Percentiles rank a stretch among this genome's conserved stretches.
These are phyloP conservation scores for Hyphodiscus sp. DNA, from an alignment of 2,329 filamentous ascomycete species.

Conservation along the genomic window DNA sequence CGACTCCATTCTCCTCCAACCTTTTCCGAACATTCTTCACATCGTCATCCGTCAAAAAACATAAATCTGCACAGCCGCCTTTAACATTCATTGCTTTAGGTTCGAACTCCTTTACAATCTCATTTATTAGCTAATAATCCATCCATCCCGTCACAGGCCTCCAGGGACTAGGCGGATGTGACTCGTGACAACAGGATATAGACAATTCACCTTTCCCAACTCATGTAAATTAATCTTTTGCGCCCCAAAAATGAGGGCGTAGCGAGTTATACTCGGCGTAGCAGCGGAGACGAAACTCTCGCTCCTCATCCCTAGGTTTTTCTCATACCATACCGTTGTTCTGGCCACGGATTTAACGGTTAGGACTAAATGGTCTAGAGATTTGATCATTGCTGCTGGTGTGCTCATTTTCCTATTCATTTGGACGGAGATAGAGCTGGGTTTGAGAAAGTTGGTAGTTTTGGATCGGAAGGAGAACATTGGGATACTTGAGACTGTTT, in stretches of 20 bases:
- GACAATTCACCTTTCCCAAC: conserved; percentile 34
- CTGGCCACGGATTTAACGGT: conserved; percentile 45
- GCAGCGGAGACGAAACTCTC: conserved; percentile 42
- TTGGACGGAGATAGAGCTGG: not conserved
- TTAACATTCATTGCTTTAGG: conserved; percentile 48
- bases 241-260: conserved; percentile 48
- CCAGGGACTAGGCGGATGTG: not conserved
- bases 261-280: conserved; percentile 34
- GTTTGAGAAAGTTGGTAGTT: not conserved
- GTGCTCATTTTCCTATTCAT: conserved; percentile 2
- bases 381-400: conserved; percentile 19
- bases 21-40: conserved; percentile 40
- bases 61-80: conserved; percentile 53
- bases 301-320: conserved; percentile 49
- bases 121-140: not conserved
- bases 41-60: conserved; percentile 48
- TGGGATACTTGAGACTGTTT: not conserved
- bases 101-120: conserved; percentile 42
- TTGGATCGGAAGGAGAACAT: not conserved
- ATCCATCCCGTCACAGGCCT: not conserved
- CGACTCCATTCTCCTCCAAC: conserved; percentile 38
- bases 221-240: conserved; percentile 59
- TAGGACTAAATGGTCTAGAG: conserved; percentile 53
- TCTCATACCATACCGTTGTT: conserved; percentile 49
- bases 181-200: not conserved